Percentiles rank a stretch among this genome's conserved stretches.
Evolutionary conservation across 2,329 filamentous ascomycete genomes (phyloP).

Genomic region (Trichoderma sp.): DNA sequence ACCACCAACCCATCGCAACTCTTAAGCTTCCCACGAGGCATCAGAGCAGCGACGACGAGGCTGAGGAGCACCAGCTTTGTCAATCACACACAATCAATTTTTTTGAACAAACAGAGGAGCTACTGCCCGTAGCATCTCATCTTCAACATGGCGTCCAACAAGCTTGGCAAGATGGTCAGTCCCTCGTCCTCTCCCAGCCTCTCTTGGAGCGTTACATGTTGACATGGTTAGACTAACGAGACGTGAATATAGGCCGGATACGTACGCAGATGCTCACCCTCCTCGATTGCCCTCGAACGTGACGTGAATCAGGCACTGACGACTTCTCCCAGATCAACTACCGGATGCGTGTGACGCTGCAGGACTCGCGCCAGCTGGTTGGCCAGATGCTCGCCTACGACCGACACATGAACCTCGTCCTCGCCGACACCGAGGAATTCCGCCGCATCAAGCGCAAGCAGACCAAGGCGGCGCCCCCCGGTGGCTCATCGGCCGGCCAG

Average conservation of each 20-base stretch:
- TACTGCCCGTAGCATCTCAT: slow-evolving; percentile 18
- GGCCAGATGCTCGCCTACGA: slow-evolving; percentile 99
- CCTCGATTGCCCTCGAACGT: slow-evolving; percentile 36
- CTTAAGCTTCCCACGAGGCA: slow-evolving; percentile 21
- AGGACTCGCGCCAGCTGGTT: slow-evolving; percentile 93
- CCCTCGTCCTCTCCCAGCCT: slow-evolving; percentile 35
- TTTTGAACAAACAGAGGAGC: slow-evolving; percentile 23
- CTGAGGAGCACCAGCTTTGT: slow-evolving; percentile 7
- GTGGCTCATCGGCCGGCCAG: slow-evolving; percentile 59
- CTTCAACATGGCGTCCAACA: slow-evolving; percentile 53
- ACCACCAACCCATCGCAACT: slow-evolving; percentile 19
- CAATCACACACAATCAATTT: slow-evolving; percentile 13
- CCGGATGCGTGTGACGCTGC: slow-evolving; percentile 95
- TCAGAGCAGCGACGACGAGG: slow-evolving; percentile 24
- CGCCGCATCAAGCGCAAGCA: slow-evolving; percentile 85
- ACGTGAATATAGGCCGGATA: slow-evolving; percentile 62
- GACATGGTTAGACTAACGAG: slow-evolving; percentile 61
- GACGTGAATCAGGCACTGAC: slow-evolving; percentile 21
- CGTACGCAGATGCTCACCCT: slow-evolving; percentile 53
- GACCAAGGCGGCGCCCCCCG: slow-evolving; percentile 68
- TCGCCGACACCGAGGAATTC: slow-evolving; percentile 98
- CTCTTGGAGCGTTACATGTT: slow-evolving; percentile 45
- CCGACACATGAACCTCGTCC: slow-evolving; percentile 99
- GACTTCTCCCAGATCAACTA: slow-evolving; percentile 79
- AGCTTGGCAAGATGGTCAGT: slow-evolving; percentile 97